Evolutionary conservation across 306 rosid species (phyloP).

Genomic region (Cyamopsis tetragonoloba): DNA sequence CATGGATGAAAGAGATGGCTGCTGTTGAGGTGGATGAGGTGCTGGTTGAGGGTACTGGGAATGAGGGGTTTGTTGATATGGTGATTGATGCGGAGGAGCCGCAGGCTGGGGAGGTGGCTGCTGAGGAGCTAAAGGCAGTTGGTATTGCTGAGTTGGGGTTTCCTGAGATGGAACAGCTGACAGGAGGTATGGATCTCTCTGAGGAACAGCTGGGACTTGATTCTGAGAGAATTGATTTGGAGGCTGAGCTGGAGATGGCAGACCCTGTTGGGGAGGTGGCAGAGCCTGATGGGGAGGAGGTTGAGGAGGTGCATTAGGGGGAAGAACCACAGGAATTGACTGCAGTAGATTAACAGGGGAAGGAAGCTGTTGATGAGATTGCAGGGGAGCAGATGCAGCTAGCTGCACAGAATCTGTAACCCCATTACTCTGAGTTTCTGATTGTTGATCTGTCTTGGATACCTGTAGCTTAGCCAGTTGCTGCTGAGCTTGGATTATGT

Average conservation of each 20-base stretch:
- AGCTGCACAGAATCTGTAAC: slow-evolving; percentile 42
- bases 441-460: slow-evolving; percentile 45
- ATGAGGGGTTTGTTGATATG: slow-evolving; percentile 55
- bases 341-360: slow-evolving; percentile 42
- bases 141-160: slow-evolving; percentile 61
- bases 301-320: slow-evolving; percentile 65
- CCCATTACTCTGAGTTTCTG: slow-evolving; percentile 35
- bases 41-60: slow-evolving; percentile 61
- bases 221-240: slow-evolving; percentile 61
- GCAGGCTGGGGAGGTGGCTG: slow-evolving; percentile 49
- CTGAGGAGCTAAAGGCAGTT: slow-evolving; percentile 55
- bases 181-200: slow-evolving; percentile 60
- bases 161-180: slow-evolving; percentile 62
- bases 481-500: slow-evolving; percentile 55
- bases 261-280: slow-evolving; percentile 44
- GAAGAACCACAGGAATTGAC: slow-evolving; percentile 44
- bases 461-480: slow-evolving; percentile 57
- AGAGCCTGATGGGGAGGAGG: slow-evolving; percentile 52
- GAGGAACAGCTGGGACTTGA: slow-evolving; percentile 58
- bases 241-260: slow-evolving; percentile 49
- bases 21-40: slow-evolving; percentile 56
- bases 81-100: slow-evolving; percentile 53
- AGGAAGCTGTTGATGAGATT: slow-evolving; percentile 54
- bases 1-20: slow-evolving; percentile 42
- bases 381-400: slow-evolving; percentile 58